Base-by-base conservation (phyloP, 2,329 filamentous ascomycete genomes). In the Tolypocladium tropicale region DNA sequence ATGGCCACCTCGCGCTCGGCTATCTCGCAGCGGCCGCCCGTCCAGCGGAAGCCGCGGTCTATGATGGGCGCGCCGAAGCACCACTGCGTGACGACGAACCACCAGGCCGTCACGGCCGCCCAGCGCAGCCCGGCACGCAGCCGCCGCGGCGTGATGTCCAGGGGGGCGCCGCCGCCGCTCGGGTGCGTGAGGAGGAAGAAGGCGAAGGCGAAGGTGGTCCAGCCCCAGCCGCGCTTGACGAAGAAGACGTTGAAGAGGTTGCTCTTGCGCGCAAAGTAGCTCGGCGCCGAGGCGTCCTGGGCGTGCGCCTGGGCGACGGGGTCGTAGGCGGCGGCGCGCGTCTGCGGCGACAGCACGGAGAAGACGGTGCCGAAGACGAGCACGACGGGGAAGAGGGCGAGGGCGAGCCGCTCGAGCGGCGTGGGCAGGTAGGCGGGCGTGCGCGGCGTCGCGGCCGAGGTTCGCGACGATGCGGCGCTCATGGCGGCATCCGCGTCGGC, bases 161-260 rank as follows among this genome's bases (percentile, higher is more conserved):
- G n/a, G 54, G 55, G 32, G 18, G 11, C 16, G 55, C 48, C 64
- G 67, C 33, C 67, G 69, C 79, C 59, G 67, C 75, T 61, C 66
- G 87, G 83, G 66, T 95, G 88, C 28, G 84, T 85, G 46, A 85
- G 70, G 7, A 89, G 70, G 59, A 96, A 90, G 18, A 82, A 70
- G 36, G 81, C 72, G 65, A 96, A 92, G 0, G 89, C 86, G 11
- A 82, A 68, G 0, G 89, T 91, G 33, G 90, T 85, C 94, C 94
- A 99, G 53, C 86, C 81, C 94, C 94, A 99, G 59, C 93, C 93
- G 55, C 89, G 79, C 78, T 99, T 99, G 66, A 99, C 94, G 67
- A 97, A 99, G 65, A 91, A 81, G 51, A 88, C 72, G 69, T 99
- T 99, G 80, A 97, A 88, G 54, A 96, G 64, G 74, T 99, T 99